A percentile compares a stretch with the other conserved stretches of the same genome.
Conservation (phyloP, 352 stramenopile species). For the Pythium insidiosum region DNA sequence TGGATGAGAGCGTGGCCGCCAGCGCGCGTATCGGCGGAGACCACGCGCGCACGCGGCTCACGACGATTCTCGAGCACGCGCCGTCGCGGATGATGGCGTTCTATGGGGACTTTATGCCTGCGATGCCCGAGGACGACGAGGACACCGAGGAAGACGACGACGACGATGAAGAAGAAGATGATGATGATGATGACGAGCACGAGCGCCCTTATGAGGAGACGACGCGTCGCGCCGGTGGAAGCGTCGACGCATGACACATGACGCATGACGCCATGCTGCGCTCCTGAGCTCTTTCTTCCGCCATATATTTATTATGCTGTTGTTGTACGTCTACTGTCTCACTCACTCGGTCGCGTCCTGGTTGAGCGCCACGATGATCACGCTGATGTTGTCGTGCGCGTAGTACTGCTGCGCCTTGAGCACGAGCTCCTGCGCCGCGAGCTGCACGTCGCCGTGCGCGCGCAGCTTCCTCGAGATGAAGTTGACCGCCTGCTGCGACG, state of each 20-base stretch:
- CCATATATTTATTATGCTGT: too few species aligned
- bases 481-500: slow-evolving; percentile 87
- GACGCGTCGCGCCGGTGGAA: not conserved
- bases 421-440: slow-evolving; percentile 81
- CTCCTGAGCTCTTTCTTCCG: not conserved
- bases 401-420: slow-evolving; percentile 86
- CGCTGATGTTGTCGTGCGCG: slow-evolving; percentile 88
- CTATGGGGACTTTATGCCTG: not conserved
- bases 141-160: slow-evolving; percentile 19
- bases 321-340: too few species aligned
- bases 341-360: slow-evolving; percentile 21
- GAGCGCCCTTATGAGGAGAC: too few species aligned
- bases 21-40: not conserved
- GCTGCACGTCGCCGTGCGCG: slow-evolving; percentile 84
- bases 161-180: slow-evolving; percentile 16
- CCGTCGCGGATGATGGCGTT: slow-evolving; percentile 9
- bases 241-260: slow-evolving; percentile 4
- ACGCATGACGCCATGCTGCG: too few species aligned
- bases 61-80: slow-evolving; percentile 35
- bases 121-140: slow-evolving; percentile 16
- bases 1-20: slow-evolving; percentile 9
- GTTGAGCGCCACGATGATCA: slow-evolving; percentile 83
- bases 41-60: slow-evolving; percentile 21
- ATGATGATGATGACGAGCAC: slow-evolving; percentile 19
- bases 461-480: slow-evolving; percentile 85